phyloP scores from a whole-genome alignment of 2,329 filamentous ascomycete genomes.

The Scedosporium dehoogii region DNA sequence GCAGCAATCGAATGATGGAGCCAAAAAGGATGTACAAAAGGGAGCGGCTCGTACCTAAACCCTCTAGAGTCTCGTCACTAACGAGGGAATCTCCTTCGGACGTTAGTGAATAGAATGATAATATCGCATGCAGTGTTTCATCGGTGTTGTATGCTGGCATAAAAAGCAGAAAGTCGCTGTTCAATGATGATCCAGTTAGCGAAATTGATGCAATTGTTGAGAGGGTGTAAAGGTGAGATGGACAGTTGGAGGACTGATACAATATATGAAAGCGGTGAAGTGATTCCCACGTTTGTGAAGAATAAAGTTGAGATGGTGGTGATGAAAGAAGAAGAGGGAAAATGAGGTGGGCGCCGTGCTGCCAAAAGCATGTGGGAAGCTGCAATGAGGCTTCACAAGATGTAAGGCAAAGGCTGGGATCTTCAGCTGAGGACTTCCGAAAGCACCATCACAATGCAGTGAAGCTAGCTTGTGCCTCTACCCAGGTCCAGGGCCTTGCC shows the following conservation, averaged over 20 bases:
- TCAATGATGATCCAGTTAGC: background rate
- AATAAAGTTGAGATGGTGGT: no score
- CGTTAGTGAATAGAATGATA: constrained; percentile 90
- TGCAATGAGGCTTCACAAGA: no score
- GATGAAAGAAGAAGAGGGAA: no score
- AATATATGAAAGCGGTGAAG: background rate
- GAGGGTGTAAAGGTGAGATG: background rate
- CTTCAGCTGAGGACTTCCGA: no score
- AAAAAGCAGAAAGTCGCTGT: constrained; percentile 86
- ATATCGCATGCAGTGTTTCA: constrained; percentile 67
- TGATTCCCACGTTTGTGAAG: background rate
- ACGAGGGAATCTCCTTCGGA: constrained; percentile 90
- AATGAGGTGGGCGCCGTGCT: no score
- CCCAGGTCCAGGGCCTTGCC: no score
- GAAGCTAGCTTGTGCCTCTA: no score
- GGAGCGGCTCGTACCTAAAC: constrained; percentile 78
- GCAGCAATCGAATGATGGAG: constrained; percentile 48
- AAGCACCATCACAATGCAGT: no score
- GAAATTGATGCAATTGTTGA: background rate
- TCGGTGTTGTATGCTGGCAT: constrained; percentile 56
- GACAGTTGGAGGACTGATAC: background rate
- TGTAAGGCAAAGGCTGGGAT: no score
- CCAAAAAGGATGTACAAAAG: constrained; percentile 67
- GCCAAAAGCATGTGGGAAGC: no score
- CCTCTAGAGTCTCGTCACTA: constrained; percentile 81